A percentile compares a stretch with the other conserved stretches of the same genome.
Conservation (phyloP, 208 protist species). For the Naegleria gruberi region DNA sequence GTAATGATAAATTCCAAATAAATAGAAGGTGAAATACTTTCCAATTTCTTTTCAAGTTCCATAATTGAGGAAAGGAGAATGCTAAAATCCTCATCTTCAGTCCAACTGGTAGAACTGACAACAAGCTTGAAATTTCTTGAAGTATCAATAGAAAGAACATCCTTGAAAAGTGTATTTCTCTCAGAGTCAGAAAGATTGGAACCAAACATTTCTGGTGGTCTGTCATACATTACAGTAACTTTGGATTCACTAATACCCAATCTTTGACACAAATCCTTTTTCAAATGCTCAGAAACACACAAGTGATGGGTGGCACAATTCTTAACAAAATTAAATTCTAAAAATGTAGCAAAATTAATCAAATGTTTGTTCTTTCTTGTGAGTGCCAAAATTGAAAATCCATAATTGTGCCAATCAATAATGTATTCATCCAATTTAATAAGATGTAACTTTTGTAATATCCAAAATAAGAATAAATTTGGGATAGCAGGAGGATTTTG, state of each 20-base stretch:
- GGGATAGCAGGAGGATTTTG: slow-evolving; percentile 24
- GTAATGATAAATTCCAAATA: slow-evolving; percentile 54
- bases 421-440: background rate
- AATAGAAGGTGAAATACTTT: slow-evolving; percentile 20
- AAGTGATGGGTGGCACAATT: background rate
- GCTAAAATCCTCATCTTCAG: slow-evolving; percentile 87
- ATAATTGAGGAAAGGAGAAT: slow-evolving; percentile 76
- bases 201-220: background rate
- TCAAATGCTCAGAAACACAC: slow-evolving; percentile 1
- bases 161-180: background rate
- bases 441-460: background rate
- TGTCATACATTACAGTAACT: background rate
- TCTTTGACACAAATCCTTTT: background rate
- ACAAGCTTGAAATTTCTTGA: background rate
- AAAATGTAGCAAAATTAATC: background rate
- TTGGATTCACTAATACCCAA: background rate
- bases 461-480: background rate
- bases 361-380: background rate
- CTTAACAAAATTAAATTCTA: background rate
- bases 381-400: background rate
- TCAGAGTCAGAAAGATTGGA: background rate
- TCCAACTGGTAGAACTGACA: slow-evolving; percentile 88
- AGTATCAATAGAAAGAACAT: background rate
- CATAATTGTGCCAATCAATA: slow-evolving; percentile 28
- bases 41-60: slow-evolving; percentile 59